Evolutionary conservation across 2,329 filamentous ascomycete species (phyloP), one percentile per base, ranked within the genome.

Genomic region (Beauveria australis): DNA sequence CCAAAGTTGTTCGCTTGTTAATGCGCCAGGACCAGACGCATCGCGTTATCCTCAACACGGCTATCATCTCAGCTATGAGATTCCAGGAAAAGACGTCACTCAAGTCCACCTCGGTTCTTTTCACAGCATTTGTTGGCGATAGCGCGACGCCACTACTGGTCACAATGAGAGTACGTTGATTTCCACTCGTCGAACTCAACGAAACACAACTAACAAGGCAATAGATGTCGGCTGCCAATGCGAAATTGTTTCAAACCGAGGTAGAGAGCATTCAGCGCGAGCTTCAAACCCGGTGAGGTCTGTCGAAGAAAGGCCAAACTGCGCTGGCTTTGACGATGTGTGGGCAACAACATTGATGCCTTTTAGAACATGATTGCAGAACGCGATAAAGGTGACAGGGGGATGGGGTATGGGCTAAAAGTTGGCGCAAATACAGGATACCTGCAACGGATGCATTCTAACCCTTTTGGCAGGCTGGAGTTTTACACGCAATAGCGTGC

Each of bases 11-110:
- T 26, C 88, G 93, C 47, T 83, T 97, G 65, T 83, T 97, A 63
- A 92, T 97, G 86, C 88, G 93, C 19, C 91, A 95, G 66, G 92
- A 97, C 69, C 91, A 92, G 63, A 94, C 91, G 1, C 86, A 92
- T 68, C 85, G 91, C 24, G 86, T 97, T 59, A 87, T 96, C 63
- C 79, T 97, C 55, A 97, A 97, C 75, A 91, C 89, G 1, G 85
- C 87, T 1, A 81, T 97, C 62, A 83, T 91, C 62, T 88, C 89
- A 61, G 84, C 86, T 5, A 89, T 95, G 82, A 85, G 85, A 49
- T 91, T 95, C 69, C 87, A 91, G 63, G 85, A 92, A 56, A 89
- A 88, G 67, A 86, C 90, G 33, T 85, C 83, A 47, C 82, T 89
- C 63, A 91, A 91, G 72, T 82, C 85, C 49, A 80, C 91, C 53